Evolutionary conservation across 805 yeast genomes (phyloP), one percentile per base, ranked within the genome.

Genomic region (Saturnispora zaruensis): DNA sequence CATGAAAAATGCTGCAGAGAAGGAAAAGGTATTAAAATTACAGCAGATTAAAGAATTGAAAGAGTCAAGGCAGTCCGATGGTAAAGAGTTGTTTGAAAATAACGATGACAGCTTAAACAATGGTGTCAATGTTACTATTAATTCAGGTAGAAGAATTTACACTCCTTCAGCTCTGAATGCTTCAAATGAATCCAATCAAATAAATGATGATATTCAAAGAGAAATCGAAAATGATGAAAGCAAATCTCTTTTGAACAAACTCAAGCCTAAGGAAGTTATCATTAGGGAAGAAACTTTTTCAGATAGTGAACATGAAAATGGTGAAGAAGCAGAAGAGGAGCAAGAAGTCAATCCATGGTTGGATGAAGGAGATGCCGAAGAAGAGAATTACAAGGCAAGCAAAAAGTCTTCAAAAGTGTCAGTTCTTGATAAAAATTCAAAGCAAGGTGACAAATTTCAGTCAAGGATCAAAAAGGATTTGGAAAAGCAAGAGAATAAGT

Each of bases 1-100:
- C 66, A 91, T 91, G 98, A 82, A 76, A 56, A 84, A 84, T 53
- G 98, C 98, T 1, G 95, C 84, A 53, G 82, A 81, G 50, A 76
- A 82, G 56, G 77, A 79, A 54, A 76, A 73, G 51, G 73, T 75
- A 48, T 79, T 74, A 41, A 90, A 87, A 64, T 66, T 72, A 46
- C 72, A 73, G 51, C 74, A 76, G 30, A 64, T 81, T 41, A 76
- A 72, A 52, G 70, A 71, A 44, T 61, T 87, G 50, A 76, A 76
- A 55, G 62, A 56, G n/a, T 65, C 75, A 50, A 67, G 78, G 47
- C 73, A 75, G 41, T 73, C 67, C 11, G 41, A 55, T 4, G 82
- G 75, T 34, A 59, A 68, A 32, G 67, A 63, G 9, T 68, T 64
- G 4, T 65, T 70, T 36, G 59, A 60, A 25, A 70, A 62, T 21